Conservation (phyloP, 257 asterid genomes). For the Solanum acaule region DNA sequence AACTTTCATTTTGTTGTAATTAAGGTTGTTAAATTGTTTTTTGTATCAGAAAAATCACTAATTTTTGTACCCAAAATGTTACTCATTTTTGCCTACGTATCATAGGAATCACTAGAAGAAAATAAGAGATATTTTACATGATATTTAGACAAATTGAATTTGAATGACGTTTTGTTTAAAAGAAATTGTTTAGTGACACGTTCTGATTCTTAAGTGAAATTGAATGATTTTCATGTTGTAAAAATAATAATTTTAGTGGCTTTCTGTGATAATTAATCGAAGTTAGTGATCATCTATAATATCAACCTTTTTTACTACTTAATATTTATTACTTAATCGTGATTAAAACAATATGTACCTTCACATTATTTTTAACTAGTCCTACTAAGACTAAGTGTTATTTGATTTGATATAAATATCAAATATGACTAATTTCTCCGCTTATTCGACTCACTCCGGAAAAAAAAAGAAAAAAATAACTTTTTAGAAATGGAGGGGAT, state of each 20-base stretch:
- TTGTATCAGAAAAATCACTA: background rate
- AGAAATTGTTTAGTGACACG: background rate
- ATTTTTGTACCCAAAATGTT: background rate
- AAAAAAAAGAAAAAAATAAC: background rate
- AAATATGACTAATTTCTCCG: background rate
- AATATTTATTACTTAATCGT: background rate
- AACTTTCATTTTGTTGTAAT: background rate
- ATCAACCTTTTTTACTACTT: background rate
- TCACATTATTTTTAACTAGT: background rate
- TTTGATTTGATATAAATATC: background rate
- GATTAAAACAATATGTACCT: background rate
- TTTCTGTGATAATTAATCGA: background rate
- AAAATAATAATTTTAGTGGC: background rate
- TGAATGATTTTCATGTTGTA: background rate
- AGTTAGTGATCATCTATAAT: background rate
- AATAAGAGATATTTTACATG: background rate
- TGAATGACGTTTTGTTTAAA: background rate
- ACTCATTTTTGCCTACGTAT: background rate
- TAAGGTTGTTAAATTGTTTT: background rate
- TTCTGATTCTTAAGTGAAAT: background rate
- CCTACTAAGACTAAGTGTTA: background rate
- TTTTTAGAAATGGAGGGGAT: background rate
- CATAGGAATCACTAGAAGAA: background rate
- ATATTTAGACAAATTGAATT: background rate
- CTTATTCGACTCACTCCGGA: fast-evolving